These are phyloP conservation scores for Gaeumannomyces sp. DNA, from an alignment of 2,329 filamentous ascomycete species.

Conservation along the genomic window DNA sequence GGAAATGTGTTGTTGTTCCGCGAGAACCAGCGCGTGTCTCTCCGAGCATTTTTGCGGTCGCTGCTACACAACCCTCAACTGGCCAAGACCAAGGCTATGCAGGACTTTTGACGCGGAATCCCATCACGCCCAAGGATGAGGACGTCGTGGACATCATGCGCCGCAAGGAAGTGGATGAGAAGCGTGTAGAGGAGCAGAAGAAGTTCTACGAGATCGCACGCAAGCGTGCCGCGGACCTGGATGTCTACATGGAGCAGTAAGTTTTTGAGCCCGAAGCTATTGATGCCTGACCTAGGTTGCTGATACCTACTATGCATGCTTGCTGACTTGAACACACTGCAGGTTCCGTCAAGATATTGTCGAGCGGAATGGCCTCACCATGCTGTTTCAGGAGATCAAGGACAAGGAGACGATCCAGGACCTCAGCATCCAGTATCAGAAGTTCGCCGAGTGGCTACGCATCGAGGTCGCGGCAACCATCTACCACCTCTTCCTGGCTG, in stretches of 20 bases:
- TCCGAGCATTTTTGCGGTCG: constrained; percentile 84
- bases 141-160: constrained; percentile 75
- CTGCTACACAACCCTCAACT: constrained; percentile 80
- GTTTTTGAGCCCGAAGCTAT: constrained; percentile 23
- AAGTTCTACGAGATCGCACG: constrained; percentile 94
- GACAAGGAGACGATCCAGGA: constrained; percentile 83
- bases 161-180: constrained; percentile 77
- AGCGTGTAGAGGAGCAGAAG: constrained; percentile 85
- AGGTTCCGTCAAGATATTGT: constrained; percentile 62
- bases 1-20: constrained; percentile 59
- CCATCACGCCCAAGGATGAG: constrained; percentile 70
- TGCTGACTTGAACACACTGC: constrained; percentile 13
- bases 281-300: not conserved
- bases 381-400: constrained; percentile 87
- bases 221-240: constrained; percentile 82
- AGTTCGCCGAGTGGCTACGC: constrained; percentile 95
- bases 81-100: constrained; percentile 74
- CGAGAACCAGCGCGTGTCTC: constrained; percentile 84
- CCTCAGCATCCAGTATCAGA: constrained; percentile 90
- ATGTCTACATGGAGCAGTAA: constrained; percentile 95
- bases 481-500: constrained; percentile 94
- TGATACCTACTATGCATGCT: not conserved
- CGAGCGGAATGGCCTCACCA: constrained; percentile 77
- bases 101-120: constrained; percentile 75
- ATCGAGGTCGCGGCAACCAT: constrained; percentile 96